Evolutionary conservation across 225 moss, liverwort and hornwort genomes (phyloP).

Genomic region (Marchantia polymorpha): DNA sequence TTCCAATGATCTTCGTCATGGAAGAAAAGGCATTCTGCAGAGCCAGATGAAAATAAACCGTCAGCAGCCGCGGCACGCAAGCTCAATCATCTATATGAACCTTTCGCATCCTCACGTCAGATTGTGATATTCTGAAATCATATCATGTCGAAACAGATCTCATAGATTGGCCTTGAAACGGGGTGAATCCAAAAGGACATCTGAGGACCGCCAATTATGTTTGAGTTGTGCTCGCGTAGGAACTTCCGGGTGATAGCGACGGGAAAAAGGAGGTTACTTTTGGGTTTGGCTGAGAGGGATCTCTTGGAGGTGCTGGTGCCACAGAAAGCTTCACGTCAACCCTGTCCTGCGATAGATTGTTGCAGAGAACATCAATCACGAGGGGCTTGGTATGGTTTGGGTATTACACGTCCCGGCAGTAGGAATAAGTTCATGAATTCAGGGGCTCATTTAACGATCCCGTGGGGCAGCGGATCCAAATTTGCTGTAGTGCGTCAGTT

Average conservation of each 20-base stretch:
- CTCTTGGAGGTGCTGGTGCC: constrained; percentile 29
- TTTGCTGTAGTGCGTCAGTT: not conserved
- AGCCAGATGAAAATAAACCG: no score
- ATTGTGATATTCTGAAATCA: not conserved
- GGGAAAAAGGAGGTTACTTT: constrained; percentile 26
- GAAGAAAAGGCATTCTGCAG: constrained; percentile 59
- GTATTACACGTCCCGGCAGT: not conserved
- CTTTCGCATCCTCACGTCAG: not conserved
- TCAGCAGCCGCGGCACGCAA: not conserved
- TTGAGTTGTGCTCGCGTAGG: not conserved
- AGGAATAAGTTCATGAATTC: not conserved
- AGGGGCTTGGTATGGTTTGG: not conserved
- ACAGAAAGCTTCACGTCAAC: constrained; percentile 41
- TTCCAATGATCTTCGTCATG: constrained; percentile 89
- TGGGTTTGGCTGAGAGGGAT: constrained; percentile 20
- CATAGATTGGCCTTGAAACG: not conserved
- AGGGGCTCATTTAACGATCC: no score
- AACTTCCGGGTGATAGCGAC: not conserved
- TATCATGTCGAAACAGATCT: not conserved
- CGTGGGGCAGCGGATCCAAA: not conserved
- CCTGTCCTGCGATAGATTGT: constrained; percentile 12
- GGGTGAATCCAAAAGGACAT: not conserved
- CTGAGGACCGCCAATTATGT: not conserved
- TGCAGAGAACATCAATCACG: not conserved
- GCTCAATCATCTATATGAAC: not conserved